Evolutionary conservation across 331 rosid genomes (phyloP).

Genomic region (Acacia pycnantha): DNA sequence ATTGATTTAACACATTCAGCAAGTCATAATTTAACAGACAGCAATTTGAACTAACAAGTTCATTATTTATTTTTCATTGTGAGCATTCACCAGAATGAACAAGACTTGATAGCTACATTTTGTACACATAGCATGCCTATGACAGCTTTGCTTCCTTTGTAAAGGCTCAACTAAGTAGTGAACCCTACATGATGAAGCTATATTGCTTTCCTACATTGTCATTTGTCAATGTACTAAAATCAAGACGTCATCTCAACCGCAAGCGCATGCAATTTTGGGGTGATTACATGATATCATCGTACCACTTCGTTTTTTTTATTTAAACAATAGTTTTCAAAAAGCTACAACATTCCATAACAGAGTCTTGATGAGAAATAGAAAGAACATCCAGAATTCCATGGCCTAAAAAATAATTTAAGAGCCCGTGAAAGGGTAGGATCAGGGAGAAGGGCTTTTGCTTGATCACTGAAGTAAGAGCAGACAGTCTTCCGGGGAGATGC

Average conservation of each 20-base stretch:
- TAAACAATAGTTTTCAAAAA: not conserved
- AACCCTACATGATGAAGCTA: slow-evolving; percentile 1
- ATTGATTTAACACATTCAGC: not conserved
- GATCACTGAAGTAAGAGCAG: not conserved
- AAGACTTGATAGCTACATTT: not conserved
- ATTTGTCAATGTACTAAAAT: slow-evolving; percentile 20
- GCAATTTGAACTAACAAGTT: not conserved
- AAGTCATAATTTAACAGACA: slow-evolving; percentile 3
- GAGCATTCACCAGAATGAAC: not conserved
- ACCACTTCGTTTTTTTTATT: not conserved
- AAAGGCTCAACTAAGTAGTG: slow-evolving; percentile 15
- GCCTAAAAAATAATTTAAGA: not conserved
- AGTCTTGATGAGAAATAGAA: not conserved
- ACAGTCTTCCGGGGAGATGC: not conserved
- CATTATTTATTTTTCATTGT: not conserved
- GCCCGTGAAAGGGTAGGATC: not conserved
- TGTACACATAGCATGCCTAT: slow-evolving; percentile 11
- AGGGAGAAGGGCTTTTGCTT: not conserved
- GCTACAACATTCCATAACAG: not conserved
- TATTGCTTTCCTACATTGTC: not conserved
- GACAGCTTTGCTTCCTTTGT: slow-evolving; percentile 9
- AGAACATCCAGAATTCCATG: not conserved
- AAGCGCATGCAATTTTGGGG: not conserved
- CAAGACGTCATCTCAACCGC: not conserved
- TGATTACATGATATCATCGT: not conserved